Evolutionary conservation across 2,329 filamentous ascomycete genomes (phyloP).

Genomic region (Escovopsis weberi): DNA sequence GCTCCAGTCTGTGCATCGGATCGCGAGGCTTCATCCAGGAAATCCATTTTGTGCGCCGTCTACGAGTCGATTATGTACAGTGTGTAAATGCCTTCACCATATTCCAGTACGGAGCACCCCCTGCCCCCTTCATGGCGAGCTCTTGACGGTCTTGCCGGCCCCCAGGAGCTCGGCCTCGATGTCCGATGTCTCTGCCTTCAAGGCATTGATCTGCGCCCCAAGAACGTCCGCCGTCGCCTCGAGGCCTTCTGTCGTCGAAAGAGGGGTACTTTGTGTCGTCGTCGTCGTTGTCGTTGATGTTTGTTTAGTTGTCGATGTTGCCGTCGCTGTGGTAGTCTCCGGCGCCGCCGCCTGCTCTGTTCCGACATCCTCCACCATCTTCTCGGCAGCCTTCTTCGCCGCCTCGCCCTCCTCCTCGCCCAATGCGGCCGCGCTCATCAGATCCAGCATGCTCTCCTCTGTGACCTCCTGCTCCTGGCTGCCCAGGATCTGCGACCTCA

Average conservation of each 20-base stretch:
- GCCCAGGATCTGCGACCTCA: constrained; percentile 13
- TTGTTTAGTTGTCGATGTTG: too few relatives aligned
- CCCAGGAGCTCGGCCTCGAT: constrained; percentile 13
- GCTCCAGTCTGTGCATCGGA: too few relatives aligned
- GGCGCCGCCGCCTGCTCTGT: background rate
- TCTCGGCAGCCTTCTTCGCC: constrained; percentile 1
- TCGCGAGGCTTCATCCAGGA: too few relatives aligned
- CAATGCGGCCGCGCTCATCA: constrained; percentile 12
- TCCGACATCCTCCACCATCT: background rate
- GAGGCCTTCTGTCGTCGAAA: background rate
- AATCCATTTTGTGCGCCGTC: too few relatives aligned
- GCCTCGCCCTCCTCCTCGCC: constrained; percentile 2
- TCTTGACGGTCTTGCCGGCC: constrained; percentile 11
- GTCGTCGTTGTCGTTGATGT: too few relatives aligned
- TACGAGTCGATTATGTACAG: too few relatives aligned
- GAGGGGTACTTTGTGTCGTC: too few relatives aligned
- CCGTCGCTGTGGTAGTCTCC: too few relatives aligned
- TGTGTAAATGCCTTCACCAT: background rate
- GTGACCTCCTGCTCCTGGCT: constrained; percentile 15
- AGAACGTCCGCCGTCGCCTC: constrained; percentile 5
- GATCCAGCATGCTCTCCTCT: constrained; percentile 23
- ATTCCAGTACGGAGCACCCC: constrained; percentile 7
- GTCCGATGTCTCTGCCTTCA: constrained; percentile 5
- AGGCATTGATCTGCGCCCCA: constrained; percentile 8
- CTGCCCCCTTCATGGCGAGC: constrained; percentile 9